Conservation (phyloP, 768 basidiomycete genomes). For the Lactarius hatsudake region DNA sequence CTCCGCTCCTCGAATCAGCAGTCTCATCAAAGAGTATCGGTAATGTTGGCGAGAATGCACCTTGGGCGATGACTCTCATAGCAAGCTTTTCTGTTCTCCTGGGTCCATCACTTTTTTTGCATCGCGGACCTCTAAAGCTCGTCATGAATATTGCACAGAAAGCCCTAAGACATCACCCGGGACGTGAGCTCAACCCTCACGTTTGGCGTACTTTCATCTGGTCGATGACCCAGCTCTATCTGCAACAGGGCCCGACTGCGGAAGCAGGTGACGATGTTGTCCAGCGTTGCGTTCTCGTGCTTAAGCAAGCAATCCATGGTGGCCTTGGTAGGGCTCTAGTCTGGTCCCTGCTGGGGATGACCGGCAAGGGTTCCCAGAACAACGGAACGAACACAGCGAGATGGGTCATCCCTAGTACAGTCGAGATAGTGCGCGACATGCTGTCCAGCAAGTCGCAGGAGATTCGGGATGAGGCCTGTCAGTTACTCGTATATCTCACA, state of each 20-base stretch:
- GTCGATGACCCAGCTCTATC: constrained; percentile 23
- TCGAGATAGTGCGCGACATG: constrained; percentile 21
- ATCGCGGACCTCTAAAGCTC: constrained; percentile 20
- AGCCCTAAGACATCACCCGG: constrained; percentile 11
- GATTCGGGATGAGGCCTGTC: constrained; percentile 7
- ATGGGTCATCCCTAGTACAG: constrained; percentile 7
- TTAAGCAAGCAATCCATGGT: constrained; percentile 18
- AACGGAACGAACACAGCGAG: background rate
- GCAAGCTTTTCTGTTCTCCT: constrained; percentile 20
- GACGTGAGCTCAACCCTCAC: constrained; percentile 22
- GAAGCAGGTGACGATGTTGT: constrained; percentile 2
- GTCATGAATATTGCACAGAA: constrained; percentile 19
- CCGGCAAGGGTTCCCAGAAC: background rate
- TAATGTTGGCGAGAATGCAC: constrained; percentile 9
- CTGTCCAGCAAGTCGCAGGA: constrained; percentile 11
- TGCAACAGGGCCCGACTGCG: constrained; percentile 2
- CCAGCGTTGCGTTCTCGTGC: constrained; percentile 17
- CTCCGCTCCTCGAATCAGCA: constrained; percentile 14
- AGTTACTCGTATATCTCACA: constrained; percentile 13
- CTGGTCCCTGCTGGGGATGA: constrained; percentile 5
- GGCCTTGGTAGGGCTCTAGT: constrained; percentile 19
- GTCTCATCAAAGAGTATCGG: constrained; percentile 8
- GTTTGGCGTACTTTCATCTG: constrained; percentile 25
- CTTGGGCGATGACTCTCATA: constrained; percentile 19
- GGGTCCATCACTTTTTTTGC: constrained; percentile 18